A percentile compares a stretch with the other conserved stretches of the same genome.
Evolutionary conservation across 495 filamentous ascomycete genomes (phyloP).

Genomic region (Penicillium longicatenatum): DNA sequence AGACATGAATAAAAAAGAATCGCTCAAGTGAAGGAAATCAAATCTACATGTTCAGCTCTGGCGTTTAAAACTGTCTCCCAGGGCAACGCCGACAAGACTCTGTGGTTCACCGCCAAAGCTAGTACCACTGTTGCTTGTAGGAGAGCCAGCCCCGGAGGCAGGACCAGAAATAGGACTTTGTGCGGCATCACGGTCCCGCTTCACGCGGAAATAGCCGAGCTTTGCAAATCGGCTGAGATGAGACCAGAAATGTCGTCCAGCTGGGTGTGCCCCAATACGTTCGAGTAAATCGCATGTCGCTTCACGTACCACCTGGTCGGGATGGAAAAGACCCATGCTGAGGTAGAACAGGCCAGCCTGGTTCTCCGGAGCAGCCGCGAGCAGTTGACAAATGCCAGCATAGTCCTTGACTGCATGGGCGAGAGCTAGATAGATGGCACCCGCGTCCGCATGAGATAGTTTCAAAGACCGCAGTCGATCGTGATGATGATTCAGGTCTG

Average conservation of each 20-base stretch:
- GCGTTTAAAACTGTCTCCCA: constrained; percentile 29
- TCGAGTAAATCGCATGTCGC: constrained; percentile 79
- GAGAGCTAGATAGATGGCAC: constrained; percentile 80
- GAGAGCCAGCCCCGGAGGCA: constrained; percentile 6
- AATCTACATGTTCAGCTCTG: constrained; percentile 20
- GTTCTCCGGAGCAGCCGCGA: constrained; percentile 81
- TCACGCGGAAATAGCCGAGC: constrained; percentile 70
- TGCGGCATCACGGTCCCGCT: constrained; percentile 60
- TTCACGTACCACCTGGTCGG: constrained; percentile 73
- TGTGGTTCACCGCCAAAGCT: constrained; percentile 38
- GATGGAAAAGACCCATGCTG: constrained; percentile 91
- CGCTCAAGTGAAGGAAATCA: neutral
- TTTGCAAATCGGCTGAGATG: constrained; percentile 86
- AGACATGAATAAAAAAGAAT: neutral
- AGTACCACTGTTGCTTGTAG: constrained; percentile 3
- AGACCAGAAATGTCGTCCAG: constrained; percentile 91
- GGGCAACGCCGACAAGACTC: constrained; percentile 43
- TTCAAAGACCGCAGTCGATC: constrained; percentile 82
- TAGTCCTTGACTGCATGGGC: constrained; percentile 75
- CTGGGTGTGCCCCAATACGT: constrained; percentile 81
- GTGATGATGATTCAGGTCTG: constrained; percentile 90
- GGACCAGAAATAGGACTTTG: constrained; percentile 27
- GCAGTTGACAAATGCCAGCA: constrained; percentile 85
- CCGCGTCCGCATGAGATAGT: constrained; percentile 67
- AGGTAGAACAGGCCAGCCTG: constrained; percentile 92